A percentile compares a stretch with the other conserved stretches of the same genome.
phyloP scores from a whole-genome alignment of 331 rosid genomes.

The Arachis monticola region DNA sequence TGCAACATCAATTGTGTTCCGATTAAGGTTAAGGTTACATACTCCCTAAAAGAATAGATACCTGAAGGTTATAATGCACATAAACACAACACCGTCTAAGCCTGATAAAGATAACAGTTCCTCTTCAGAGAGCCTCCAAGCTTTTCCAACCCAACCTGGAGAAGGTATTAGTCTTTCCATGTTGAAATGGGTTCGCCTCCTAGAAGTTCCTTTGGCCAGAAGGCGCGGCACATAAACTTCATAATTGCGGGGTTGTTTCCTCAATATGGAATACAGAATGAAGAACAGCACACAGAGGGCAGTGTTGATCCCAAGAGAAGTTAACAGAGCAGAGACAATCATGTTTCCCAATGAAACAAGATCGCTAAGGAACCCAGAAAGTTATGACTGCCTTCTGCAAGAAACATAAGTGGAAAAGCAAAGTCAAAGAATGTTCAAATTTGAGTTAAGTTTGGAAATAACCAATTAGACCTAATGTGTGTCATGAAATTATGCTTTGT shows the following conservation, averaged over 20 bases:
- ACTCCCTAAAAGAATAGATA: neutral
- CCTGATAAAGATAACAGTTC: conserved; percentile 69
- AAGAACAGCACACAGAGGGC: conserved; percentile 80
- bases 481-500: neutral
- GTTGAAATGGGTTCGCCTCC: conserved; percentile 55
- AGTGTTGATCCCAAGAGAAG: conserved; percentile 85
- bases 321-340: conserved; percentile 85
- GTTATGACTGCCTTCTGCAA: conserved; percentile 37
- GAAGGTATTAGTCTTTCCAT: conserved; percentile 88
- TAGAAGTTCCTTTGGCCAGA: conserved; percentile 70
- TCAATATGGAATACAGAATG: conserved; percentile 72
- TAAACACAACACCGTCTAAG: conserved; percentile 80
- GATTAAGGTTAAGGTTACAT: no score
- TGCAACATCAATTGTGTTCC: no score
- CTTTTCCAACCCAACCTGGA: conserved; percentile 74
- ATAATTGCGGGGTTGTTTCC: conserved; percentile 79
- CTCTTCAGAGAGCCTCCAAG: conserved; percentile 89
- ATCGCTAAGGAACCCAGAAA: conserved; percentile 21
- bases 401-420: conserved; percentile 25
- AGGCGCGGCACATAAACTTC: conserved; percentile 74
- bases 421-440: conserved; percentile 11
- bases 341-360: conserved; percentile 43
- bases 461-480: conserved; percentile 3
- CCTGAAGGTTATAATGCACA: conserved; percentile 86
- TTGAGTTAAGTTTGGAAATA: conserved; percentile 14